These are phyloP conservation scores for Phytopythium boreale DNA, from an alignment of 352 stramenopile genomes.

Conservation along the genomic window DNA sequence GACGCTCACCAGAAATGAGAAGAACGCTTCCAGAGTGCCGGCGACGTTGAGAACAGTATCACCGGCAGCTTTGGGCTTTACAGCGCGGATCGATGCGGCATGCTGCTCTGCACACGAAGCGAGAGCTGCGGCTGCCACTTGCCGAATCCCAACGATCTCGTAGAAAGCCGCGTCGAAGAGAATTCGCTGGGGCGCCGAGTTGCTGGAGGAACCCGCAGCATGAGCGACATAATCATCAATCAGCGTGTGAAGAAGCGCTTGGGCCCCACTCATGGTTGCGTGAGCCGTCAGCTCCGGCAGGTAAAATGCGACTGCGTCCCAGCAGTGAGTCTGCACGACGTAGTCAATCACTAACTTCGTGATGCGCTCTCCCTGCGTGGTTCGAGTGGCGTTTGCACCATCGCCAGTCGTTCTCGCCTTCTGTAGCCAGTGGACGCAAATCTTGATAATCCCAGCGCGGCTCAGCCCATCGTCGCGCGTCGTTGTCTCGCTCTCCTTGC, in stretches of 20 bases:
- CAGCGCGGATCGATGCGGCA: constrained; percentile 7
- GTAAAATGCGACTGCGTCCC: constrained; percentile 70
- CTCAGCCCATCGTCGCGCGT: constrained; percentile 15
- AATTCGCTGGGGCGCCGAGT: constrained; percentile 28
- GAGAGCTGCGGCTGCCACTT: constrained; percentile 38
- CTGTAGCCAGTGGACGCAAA: constrained; percentile 66
- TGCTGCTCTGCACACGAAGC: constrained; percentile 18
- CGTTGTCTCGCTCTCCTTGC: constrained; percentile 10
- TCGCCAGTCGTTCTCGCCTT: constrained; percentile 10
- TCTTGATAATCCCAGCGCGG: constrained; percentile 67
- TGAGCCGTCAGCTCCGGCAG: constrained; percentile 55
- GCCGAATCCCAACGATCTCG: constrained; percentile 57
- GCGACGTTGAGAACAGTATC: constrained; percentile 13
- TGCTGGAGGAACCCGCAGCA: background rate
- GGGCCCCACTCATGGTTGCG: constrained; percentile 21
- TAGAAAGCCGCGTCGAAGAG: constrained; percentile 79
- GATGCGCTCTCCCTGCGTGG: constrained; percentile 17
- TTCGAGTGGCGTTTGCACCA: constrained; percentile 7
- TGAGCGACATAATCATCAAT: constrained; percentile 21
- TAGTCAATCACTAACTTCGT: constrained; percentile 54
- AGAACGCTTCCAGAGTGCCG: background rate
- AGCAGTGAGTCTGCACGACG: constrained; percentile 59
- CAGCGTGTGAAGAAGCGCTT: constrained; percentile 29
- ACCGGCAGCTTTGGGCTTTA: background rate
- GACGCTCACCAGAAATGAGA: background rate